Percentiles rank a stretch among this genome's conserved stretches.
These are phyloP conservation scores for Dentipellis fragilis DNA, from an alignment of 768 basidiomycete genomes.

Conservation along the genomic window DNA sequence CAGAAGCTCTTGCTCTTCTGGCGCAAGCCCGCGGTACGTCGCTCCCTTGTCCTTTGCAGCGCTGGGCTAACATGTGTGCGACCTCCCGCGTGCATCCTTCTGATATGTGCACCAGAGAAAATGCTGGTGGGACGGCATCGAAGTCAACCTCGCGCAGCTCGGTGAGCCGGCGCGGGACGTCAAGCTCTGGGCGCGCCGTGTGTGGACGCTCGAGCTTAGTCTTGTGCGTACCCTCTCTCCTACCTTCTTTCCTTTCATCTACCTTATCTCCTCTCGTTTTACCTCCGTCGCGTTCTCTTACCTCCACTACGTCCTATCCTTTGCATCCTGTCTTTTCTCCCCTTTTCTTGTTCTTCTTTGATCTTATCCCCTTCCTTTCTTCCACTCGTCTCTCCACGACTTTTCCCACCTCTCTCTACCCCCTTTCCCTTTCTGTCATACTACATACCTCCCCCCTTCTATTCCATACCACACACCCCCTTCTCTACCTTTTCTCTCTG, in stretches of 20 bases:
- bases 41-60: background rate
- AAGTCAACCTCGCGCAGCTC: slow-evolving; percentile 66
- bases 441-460: too few species aligned
- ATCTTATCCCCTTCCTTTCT: too few species aligned
- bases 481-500: background rate
- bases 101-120: slow-evolving; percentile 53
- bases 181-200: slow-evolving; percentile 94
- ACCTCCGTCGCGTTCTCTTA: too few species aligned
- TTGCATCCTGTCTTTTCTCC: too few species aligned
- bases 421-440: background rate
- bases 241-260: slow-evolving; percentile 11
- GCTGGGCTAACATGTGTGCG: slow-evolving; percentile 4
- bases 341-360: too few species aligned
- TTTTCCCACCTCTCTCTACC: too few species aligned
- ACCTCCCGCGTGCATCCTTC: too few species aligned
- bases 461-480: too few species aligned
- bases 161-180: slow-evolving; percentile 45
- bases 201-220: slow-evolving; percentile 97
- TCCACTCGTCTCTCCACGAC: too few species aligned
- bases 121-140: slow-evolving; percentile 99
- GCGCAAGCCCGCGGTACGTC: slow-evolving; percentile 96
- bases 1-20: slow-evolving; percentile 96
- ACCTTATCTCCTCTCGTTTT: too few species aligned
- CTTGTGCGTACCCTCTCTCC: slow-evolving; percentile 42
- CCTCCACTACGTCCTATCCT: too few species aligned